Evolutionary conservation across 2,329 filamentous ascomycete species (phyloP).

Genomic region (Cercospora canescens): DNA sequence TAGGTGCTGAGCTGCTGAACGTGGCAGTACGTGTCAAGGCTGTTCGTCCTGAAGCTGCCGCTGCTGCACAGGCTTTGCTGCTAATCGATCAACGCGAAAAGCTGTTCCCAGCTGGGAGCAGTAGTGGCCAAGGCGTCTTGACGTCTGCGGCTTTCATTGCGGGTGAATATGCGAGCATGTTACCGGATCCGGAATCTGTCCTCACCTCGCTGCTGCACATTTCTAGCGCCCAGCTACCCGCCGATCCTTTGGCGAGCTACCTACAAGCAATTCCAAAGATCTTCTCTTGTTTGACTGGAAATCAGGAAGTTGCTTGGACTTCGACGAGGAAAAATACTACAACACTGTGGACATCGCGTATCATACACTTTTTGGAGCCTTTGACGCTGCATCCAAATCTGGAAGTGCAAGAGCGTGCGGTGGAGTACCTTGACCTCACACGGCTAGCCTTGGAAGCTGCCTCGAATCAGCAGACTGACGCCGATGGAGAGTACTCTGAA

Average conservation of each 20-base stretch:
- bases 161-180: slow-evolving; percentile 79
- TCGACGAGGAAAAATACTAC: slow-evolving; percentile 71
- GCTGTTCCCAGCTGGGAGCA: slow-evolving; percentile 54
- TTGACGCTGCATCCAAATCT: slow-evolving; percentile 79
- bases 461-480: slow-evolving; percentile 60
- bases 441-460: slow-evolving; percentile 83
- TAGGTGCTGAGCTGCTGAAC: slow-evolving; percentile 85
- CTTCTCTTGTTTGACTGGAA: slow-evolving; percentile 70
- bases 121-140: slow-evolving; percentile 63
- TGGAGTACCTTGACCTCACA: slow-evolving; percentile 88
- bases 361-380: slow-evolving; percentile 79
- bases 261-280: slow-evolving; percentile 86
- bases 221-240: slow-evolving; percentile 57
- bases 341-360: slow-evolving; percentile 74
- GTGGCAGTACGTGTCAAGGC: slow-evolving; percentile 88
- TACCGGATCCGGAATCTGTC: slow-evolving; percentile 69
- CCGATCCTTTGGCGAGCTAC: slow-evolving; percentile 72
- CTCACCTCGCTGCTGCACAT: slow-evolving; percentile 73
- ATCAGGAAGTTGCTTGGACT: slow-evolving; percentile 68
- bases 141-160: slow-evolving; percentile 80
- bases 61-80: slow-evolving; percentile 76
- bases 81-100: slow-evolving; percentile 61
- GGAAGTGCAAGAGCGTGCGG: slow-evolving; percentile 91
- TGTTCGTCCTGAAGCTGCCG: slow-evolving; percentile 75
- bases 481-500: slow-evolving; percentile 67